phyloP scores from a whole-genome alignment of 2,329 filamentous ascomycete species.

The Penicillium sp. region DNA sequence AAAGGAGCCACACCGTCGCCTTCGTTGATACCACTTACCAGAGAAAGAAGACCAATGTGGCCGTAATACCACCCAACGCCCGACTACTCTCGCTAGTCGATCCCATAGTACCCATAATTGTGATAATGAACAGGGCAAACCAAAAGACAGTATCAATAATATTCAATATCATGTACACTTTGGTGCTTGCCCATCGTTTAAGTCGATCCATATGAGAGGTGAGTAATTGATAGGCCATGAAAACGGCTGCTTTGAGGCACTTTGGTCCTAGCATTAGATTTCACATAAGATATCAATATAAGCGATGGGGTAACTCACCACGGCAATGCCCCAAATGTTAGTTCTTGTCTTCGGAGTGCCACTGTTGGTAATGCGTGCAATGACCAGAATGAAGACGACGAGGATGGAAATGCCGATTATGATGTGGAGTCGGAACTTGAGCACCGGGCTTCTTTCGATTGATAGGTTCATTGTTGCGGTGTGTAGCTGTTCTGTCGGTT shows the following conservation, averaged over 20 bases:
- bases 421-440: slow-evolving; percentile 1
- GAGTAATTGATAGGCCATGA: slow-evolving; percentile 22
- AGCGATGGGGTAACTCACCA: neutral
- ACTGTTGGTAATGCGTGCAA: neutral
- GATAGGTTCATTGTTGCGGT: neutral
- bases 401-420: neutral
- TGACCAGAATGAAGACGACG: neutral
- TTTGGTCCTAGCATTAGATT: neutral
- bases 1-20: neutral
- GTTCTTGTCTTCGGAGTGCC: neutral
- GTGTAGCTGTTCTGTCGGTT: neutral
- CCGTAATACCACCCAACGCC: slow-evolving; percentile 19
- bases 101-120: slow-evolving; percentile 15
- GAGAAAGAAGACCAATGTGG: slow-evolving; percentile 12
- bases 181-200: slow-evolving; percentile 23
- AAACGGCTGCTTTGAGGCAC: slow-evolving; percentile 25
- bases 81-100: slow-evolving; percentile 14
- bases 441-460: neutral
- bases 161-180: slow-evolving; percentile 21
- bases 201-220: slow-evolving; percentile 18
- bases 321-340: neutral
- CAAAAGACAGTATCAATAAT: slow-evolving; percentile 28
- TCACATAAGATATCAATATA: neutral
- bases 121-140: slow-evolving; percentile 26
- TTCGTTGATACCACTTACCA: slow-evolving; percentile 10